Percentiles rank a stretch among this genome's conserved stretches.
Conservation (phyloP, 495 filamentous ascomycete genomes). For the Lophium mytilinum region DNA sequence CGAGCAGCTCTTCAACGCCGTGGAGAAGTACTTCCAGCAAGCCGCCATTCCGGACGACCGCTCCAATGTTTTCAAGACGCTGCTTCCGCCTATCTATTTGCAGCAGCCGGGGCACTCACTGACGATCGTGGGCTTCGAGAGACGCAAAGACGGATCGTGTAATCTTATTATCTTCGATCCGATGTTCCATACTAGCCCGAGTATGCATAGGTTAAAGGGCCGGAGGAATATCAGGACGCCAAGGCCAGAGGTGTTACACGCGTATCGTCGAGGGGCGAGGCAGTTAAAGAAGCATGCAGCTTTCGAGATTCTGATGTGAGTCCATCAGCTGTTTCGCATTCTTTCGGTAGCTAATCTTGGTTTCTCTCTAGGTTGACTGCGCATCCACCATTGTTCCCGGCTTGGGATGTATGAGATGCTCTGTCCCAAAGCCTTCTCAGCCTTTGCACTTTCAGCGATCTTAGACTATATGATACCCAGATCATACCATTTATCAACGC, state of each 20-base stretch:
- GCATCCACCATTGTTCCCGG: slow-evolving; percentile 20
- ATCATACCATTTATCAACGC: background rate
- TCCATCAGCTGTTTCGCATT: background rate
- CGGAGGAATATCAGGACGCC: slow-evolving; percentile 19
- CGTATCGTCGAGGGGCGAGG: slow-evolving; percentile 18
- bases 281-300: slow-evolving; percentile 16
- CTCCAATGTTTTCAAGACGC: slow-evolving; percentile 56
- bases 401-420: slow-evolving; percentile 27
- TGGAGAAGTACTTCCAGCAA: slow-evolving; percentile 67
- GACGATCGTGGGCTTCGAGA: slow-evolving; percentile 84
- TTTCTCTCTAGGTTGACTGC: slow-evolving; percentile 16
- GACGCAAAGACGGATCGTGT: slow-evolving; percentile 51
- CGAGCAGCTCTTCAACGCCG: slow-evolving; percentile 51
- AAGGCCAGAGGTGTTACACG: slow-evolving; percentile 16
- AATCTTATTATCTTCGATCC: slow-evolving; percentile 87
- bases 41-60: slow-evolving; percentile 23
- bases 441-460: background rate
- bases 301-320: slow-evolving; percentile 27
- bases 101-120: slow-evolving; percentile 88
- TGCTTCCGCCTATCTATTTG: slow-evolving; percentile 78
- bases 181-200: slow-evolving; percentile 63
- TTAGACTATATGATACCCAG: slow-evolving; percentile 4
- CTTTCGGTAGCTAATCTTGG: background rate
- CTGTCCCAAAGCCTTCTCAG: background rate
- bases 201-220: slow-evolving; percentile 50